Conservation (phyloP, 495 filamentous ascomycete genomes). For the Lasiosphaeria ovina region DNA sequence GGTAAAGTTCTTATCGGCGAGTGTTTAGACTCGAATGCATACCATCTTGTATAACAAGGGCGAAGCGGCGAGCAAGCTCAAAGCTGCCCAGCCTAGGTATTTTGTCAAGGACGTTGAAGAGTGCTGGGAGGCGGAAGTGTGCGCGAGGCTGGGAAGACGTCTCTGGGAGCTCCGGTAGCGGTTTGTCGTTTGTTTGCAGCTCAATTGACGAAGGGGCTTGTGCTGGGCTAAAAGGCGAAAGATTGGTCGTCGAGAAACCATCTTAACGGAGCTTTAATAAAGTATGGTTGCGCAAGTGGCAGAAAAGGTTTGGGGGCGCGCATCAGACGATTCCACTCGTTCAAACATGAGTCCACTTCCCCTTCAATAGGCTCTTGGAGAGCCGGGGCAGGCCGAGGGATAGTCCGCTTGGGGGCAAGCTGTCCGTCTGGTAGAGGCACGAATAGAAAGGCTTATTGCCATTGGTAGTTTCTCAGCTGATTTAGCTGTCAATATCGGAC, state of each 20-base stretch:
- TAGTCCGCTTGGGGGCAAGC: background rate
- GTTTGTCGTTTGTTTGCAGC: background rate
- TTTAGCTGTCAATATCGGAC: conserved; percentile 27
- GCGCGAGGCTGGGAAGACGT: conserved; percentile 20
- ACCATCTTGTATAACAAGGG: conserved; percentile 35
- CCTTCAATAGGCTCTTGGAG: conserved; percentile 6
- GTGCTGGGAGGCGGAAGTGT: conserved; percentile 7
- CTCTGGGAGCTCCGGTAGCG: conserved; percentile 15
- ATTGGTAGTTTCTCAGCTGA: conserved; percentile 23
- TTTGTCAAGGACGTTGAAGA: conserved; percentile 11
- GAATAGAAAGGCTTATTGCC: background rate
- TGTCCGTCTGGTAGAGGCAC: background rate
- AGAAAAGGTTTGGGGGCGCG: conserved; percentile 7
- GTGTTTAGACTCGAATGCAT: conserved; percentile 5
- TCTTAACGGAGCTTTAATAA: conserved; percentile 16
- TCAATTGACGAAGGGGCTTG: conserved; percentile 23
- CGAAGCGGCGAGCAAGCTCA: conserved; percentile 24
- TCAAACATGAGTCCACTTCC: conserved; percentile 34
- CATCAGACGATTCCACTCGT: conserved; percentile 25
- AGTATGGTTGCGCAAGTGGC: conserved; percentile 9
- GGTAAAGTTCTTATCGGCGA: background rate
- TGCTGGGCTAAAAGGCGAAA: conserved; percentile 29
- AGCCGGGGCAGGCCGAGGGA: conserved; percentile 13
- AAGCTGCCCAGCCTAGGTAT: conserved; percentile 26
- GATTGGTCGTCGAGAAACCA: conserved; percentile 24